A percentile compares a stretch with the other conserved stretches of the same genome.
Evolutionary conservation across 129 eudicot species (phyloP).

Genomic region (Lonicera japonica): DNA sequence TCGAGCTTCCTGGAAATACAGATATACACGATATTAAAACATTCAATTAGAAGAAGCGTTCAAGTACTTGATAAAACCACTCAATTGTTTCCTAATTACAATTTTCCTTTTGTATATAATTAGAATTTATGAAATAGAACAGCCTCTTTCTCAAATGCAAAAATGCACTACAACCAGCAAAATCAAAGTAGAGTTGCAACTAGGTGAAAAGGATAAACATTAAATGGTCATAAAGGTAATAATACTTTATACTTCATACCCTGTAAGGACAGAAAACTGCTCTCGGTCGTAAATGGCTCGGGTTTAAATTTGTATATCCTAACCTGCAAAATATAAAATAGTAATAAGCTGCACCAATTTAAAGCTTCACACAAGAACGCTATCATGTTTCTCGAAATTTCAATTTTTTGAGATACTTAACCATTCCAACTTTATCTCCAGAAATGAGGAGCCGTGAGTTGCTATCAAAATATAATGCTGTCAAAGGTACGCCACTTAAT

Average conservation of each 20-base stretch:
- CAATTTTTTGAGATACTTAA: conserved; percentile 28
- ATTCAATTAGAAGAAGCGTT: not conserved
- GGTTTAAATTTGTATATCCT: conserved; percentile 68
- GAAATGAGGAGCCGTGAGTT: conserved; percentile 66
- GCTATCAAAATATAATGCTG: conserved; percentile 51
- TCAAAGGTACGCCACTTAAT: conserved; percentile 58
- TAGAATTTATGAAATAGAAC: too few relatives aligned
- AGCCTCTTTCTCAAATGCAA: too few relatives aligned
- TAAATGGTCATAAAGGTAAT: too few relatives aligned
- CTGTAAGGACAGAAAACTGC: conserved; percentile 62
- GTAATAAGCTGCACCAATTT: not conserved
- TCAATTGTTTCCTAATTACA: not conserved
- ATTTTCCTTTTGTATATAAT: too few relatives aligned
- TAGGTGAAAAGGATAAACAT: too few relatives aligned
- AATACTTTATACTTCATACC: conserved; percentile 31
- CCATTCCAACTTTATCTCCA: conserved; percentile 93
- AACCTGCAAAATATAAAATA: conserved; percentile 46
- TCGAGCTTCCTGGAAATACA: conserved; percentile 64
- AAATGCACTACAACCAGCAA: too few relatives aligned
- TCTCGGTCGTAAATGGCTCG: conserved; percentile 63
- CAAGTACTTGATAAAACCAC: not conserved
- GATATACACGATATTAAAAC: conserved; percentile 1
- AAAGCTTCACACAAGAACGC: not conserved
- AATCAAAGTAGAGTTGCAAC: too few relatives aligned
- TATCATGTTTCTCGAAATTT: not conserved